A percentile compares a stretch with the other conserved stretches of the same genome.
phyloP scores from a whole-genome alignment of 2,329 filamentous ascomycete species.

The Xylariaceae sp. region DNA sequence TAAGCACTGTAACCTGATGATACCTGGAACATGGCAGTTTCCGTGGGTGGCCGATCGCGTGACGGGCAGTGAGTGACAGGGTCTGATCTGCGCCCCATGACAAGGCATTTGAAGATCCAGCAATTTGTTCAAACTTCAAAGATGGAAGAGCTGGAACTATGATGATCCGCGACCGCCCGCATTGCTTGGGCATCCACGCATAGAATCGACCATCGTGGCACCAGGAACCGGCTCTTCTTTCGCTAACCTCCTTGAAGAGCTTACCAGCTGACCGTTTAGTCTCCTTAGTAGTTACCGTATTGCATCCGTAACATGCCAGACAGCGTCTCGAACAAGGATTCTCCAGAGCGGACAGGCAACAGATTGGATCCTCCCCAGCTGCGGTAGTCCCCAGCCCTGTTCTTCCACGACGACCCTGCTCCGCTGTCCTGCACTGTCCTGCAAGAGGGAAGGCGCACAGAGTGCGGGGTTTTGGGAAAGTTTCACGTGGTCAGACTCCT shows the following conservation, averaged over 20 bases:
- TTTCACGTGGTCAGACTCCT: slow-evolving; percentile 16
- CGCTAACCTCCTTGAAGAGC: too few relatives aligned
- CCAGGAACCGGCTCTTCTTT: slow-evolving; percentile 12
- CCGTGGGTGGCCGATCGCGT: slow-evolving; percentile 11
- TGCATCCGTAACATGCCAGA: too few relatives aligned
- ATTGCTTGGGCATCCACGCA: slow-evolving; percentile 17
- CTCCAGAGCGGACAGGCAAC: slow-evolving; percentile 9
- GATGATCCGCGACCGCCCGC: too few relatives aligned
- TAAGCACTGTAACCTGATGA: background rate
- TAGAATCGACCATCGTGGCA: slow-evolving; percentile 15
- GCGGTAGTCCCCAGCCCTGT: background rate
- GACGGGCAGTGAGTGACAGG: slow-evolving; percentile 6
- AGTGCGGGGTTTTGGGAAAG: slow-evolving; percentile 14
- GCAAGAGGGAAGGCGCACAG: slow-evolving; percentile 4
- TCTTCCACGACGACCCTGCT: too few relatives aligned
- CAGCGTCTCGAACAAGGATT: too few relatives aligned
- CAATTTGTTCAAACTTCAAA: background rate
- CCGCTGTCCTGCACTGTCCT: background rate
- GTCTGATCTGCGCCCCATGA: slow-evolving; percentile 10
- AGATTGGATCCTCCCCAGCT: slow-evolving; percentile 14
- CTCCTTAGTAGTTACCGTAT: too few relatives aligned
- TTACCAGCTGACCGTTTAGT: too few relatives aligned
- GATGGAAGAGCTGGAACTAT: too few relatives aligned
- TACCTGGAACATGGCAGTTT: background rate
- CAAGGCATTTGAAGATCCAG: slow-evolving; percentile 6